phyloP scores from a whole-genome alignment of 495 filamentous ascomycete species.

The Penicillium fimorum region DNA sequence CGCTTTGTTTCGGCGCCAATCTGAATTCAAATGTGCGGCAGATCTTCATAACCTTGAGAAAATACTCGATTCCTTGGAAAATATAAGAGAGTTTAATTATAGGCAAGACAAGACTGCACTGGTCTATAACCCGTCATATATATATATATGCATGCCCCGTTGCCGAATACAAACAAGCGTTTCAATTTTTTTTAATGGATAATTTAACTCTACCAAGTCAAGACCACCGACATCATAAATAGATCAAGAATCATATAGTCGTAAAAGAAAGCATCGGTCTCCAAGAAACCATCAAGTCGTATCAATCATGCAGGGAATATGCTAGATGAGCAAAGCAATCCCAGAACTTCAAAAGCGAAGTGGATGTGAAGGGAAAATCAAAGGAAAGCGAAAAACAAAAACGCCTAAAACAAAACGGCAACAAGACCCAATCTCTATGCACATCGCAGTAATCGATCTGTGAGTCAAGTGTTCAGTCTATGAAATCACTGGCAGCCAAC shows the following conservation, averaged over 20 bases:
- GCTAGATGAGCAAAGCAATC: constrained; percentile 3
- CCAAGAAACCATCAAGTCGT: constrained; percentile 12
- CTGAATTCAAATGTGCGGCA: too few relatives aligned
- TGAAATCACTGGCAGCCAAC: constrained; percentile 16
- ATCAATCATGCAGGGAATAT: constrained; percentile 8
- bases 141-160: too few relatives aligned
- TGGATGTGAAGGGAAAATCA: not conserved
- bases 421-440: constrained; percentile 22
- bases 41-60: too few relatives aligned
- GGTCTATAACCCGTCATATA: too few relatives aligned
- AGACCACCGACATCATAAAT: not conserved
- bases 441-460: constrained; percentile 14
- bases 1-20: too few relatives aligned
- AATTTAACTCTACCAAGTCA: not conserved
- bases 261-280: not conserved
- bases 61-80: too few relatives aligned
- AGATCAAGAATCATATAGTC: constrained; percentile 9
- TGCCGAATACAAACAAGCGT: not conserved
- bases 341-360: not conserved
- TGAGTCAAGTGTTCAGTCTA: constrained; percentile 22
- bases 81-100: too few relatives aligned
- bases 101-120: too few relatives aligned
- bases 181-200: constrained; percentile 11
- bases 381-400: not conserved
- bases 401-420: constrained; percentile 4